Evolutionary conservation across 2,329 filamentous ascomycete genomes (phyloP).

Genomic region (Scytalidium sp.): DNA sequence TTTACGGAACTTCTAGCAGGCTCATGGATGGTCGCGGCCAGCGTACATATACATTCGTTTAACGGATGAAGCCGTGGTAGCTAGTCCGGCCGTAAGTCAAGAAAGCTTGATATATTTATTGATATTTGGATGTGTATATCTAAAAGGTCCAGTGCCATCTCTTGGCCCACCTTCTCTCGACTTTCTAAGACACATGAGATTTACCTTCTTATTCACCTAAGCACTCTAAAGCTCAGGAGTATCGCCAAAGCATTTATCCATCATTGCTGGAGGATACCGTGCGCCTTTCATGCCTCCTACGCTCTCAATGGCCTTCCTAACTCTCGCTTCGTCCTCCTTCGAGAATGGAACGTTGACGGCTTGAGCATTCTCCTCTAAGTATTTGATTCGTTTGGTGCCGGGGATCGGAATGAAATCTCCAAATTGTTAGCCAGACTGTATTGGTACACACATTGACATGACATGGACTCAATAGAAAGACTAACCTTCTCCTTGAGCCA

Average conservation of each 20-base stretch:
- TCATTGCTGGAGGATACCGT: constrained; percentile 1
- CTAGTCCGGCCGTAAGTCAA: too few relatives aligned
- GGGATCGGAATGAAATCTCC: constrained; percentile 2
- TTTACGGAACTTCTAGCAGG: too few relatives aligned
- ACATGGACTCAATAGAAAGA: not conserved
- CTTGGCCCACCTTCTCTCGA: too few relatives aligned
- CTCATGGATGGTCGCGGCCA: too few relatives aligned
- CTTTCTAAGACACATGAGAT: too few relatives aligned
- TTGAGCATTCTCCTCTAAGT: constrained; percentile 1
- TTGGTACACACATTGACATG: not conserved
- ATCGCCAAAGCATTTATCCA: constrained; percentile 3
- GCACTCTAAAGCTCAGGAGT: not conserved
- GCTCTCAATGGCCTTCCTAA: constrained; percentile 4
- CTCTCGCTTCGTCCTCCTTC: constrained; percentile 4
- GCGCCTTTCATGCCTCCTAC: constrained; percentile 3
- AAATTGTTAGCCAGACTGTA: not conserved
- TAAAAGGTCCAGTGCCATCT: too few relatives aligned
- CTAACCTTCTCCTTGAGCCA: constrained; percentile 9
- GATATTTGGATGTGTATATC: too few relatives aligned
- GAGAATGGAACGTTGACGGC: not conserved
- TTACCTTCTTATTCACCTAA: not conserved
- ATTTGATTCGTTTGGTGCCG: constrained; percentile 3
- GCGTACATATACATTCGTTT: too few relatives aligned
- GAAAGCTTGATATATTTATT: too few relatives aligned
- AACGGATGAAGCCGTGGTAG: too few relatives aligned